phyloP scores from a whole-genome alignment of 2,329 filamentous ascomycete species.

The Esteya vermicola region DNA sequence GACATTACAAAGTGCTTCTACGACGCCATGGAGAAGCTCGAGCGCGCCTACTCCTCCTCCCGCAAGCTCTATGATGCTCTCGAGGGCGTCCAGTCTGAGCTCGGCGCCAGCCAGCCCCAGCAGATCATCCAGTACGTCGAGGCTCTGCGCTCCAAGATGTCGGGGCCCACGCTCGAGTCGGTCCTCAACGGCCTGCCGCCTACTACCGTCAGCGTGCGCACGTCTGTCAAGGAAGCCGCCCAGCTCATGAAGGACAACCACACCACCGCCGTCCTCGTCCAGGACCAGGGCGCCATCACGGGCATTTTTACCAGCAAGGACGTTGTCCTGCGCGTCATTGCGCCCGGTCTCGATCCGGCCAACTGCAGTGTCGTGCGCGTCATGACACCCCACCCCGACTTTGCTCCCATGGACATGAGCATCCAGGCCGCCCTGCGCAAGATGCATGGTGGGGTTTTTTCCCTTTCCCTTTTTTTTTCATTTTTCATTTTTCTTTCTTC shows the following conservation, averaged over 20 bases:
- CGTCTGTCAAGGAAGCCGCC: conserved; percentile 90
- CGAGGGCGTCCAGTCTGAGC: conserved; percentile 92
- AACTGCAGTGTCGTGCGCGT: conserved; percentile 97
- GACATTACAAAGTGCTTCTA: conserved; percentile 99
- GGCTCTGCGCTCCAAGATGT: conserved; percentile 91
- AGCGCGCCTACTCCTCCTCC: conserved; percentile 95
- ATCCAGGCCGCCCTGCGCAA: conserved; percentile 96
- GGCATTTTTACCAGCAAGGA: conserved; percentile 99
- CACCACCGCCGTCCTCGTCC: conserved; percentile 88
- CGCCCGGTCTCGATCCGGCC: conserved; percentile 80
- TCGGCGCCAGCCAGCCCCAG: conserved; percentile 89
- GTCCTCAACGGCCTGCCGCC: conserved; percentile 86
- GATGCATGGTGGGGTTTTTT: conserved; percentile 71
- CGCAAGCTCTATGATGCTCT: conserved; percentile 94
- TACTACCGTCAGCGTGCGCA: conserved; percentile 87
- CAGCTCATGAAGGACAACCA: conserved; percentile 97
- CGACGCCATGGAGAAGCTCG: conserved; percentile 98
- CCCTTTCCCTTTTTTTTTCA: neutral
- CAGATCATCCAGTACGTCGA: conserved; percentile 99
- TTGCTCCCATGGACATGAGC: conserved; percentile 97
- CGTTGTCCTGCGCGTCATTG: conserved; percentile 94
- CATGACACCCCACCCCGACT: conserved; percentile 98
- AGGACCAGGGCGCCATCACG: conserved; percentile 93
- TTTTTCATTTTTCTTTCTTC: neutral
- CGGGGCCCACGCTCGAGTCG: conserved; percentile 86